These are phyloP conservation scores for Vanrija pseudolonga DNA, from an alignment of 1,284 basidiomycete species.

Conservation along the genomic window DNA sequence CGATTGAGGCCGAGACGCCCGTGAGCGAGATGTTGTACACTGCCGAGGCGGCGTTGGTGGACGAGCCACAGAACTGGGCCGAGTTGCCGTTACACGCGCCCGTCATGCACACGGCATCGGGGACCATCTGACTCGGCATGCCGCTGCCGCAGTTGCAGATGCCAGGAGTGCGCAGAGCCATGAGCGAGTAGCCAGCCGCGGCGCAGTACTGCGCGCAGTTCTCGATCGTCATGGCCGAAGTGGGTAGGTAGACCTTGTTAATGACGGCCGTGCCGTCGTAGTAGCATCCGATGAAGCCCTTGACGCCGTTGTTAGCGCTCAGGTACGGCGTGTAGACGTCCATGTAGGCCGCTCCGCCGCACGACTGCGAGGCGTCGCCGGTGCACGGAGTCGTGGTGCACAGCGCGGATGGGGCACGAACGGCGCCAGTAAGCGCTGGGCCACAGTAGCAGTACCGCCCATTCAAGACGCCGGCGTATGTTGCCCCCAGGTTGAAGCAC, in stretches of 20 bases:
- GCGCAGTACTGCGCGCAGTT: not conserved
- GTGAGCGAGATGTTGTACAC: not conserved
- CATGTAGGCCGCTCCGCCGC: not conserved
- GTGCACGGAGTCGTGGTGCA: constrained; percentile 9
- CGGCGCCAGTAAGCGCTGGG: constrained; percentile 2
- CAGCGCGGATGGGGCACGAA: too few relatives aligned
- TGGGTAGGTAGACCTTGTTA: not conserved
- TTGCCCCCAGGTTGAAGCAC: constrained; percentile 14
- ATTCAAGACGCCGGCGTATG: constrained; percentile 16
- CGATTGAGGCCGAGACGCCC: not conserved
- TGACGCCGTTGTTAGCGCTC: too few relatives aligned
- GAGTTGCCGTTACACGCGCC: not conserved
- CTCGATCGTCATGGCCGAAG: not conserved
- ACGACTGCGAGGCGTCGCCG: constrained; percentile 3
- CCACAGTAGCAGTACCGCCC: constrained; percentile 23
- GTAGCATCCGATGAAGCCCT: too few relatives aligned
- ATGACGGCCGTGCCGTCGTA: not conserved
- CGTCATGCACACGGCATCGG: not conserved
- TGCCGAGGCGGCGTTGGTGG: not conserved
- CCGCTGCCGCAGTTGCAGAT: not conserved
- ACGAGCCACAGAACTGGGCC: not conserved
- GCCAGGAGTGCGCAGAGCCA: not conserved
- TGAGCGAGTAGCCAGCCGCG: not conserved
- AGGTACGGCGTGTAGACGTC: too few relatives aligned
- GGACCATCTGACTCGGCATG: not conserved